Evolutionary conservation across 164 flowering plant species (phyloP).

Genomic region (Piper betle): DNA sequence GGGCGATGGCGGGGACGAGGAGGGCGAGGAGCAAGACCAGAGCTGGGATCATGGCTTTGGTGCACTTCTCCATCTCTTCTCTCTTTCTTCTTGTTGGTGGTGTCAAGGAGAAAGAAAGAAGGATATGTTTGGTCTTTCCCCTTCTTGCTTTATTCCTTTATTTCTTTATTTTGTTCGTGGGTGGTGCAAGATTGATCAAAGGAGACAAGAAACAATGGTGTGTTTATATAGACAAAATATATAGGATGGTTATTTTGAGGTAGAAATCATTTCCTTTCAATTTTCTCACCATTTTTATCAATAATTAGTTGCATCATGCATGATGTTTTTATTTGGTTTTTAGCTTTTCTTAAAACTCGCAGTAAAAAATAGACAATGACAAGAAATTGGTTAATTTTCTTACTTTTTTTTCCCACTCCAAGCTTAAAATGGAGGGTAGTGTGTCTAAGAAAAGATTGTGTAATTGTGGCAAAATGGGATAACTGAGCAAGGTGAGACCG

Average conservation of each 20-base stretch:
- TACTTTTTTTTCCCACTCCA: not conserved
- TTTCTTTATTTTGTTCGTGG: not conserved
- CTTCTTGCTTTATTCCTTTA: too few relatives aligned
- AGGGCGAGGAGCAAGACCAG: constrained; percentile 2
- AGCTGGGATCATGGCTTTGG: not conserved
- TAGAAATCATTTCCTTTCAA: not conserved
- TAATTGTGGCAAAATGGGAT: not conserved
- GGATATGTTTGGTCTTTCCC: not conserved
- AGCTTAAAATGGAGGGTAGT: not conserved
- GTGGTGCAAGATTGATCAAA: not conserved
- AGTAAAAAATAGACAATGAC: too few relatives aligned
- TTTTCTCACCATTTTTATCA: not conserved
- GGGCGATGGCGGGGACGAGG: not conserved
- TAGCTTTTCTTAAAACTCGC: too few relatives aligned
- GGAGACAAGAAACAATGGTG: not conserved
- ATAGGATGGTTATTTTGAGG: not conserved
- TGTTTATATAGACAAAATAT: too few relatives aligned
- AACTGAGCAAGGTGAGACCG: not conserved
- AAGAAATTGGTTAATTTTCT: not conserved
- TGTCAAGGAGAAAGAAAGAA: not conserved
- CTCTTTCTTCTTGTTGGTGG: not conserved
- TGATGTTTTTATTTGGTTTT: not conserved
- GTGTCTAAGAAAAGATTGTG: not conserved
- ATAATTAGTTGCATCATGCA: not conserved
- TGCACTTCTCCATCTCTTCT: not conserved